Conservation (phyloP, 306 rosid genomes). For the Erythrophleum fordii region DNA sequence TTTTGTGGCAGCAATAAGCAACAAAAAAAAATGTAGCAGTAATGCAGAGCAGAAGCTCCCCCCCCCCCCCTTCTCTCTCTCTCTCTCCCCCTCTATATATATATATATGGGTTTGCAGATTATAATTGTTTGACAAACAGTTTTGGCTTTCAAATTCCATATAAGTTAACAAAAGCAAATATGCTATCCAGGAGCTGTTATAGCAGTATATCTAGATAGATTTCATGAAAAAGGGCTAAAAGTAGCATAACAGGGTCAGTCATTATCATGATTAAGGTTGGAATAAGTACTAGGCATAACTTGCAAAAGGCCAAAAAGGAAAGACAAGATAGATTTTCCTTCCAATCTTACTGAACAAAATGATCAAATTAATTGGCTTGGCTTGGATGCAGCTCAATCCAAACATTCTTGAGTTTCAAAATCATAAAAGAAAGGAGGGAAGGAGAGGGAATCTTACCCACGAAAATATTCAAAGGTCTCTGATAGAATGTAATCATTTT, state of each 20-base stretch:
- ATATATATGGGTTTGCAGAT: background rate
- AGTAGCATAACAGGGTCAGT: background rate
- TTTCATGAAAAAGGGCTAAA: background rate
- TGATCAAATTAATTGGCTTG: too few relatives aligned
- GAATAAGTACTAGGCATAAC: background rate
- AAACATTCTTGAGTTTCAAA: too few relatives aligned
- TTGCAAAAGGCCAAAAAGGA: background rate
- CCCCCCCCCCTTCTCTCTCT: too few relatives aligned
- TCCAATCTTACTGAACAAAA: too few relatives aligned
- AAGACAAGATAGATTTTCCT: background rate
- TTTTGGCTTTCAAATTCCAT: background rate
- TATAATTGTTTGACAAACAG: background rate
- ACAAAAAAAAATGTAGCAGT: background rate
- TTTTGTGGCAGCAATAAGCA: background rate
- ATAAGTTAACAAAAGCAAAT: background rate
- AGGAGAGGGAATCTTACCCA: too few relatives aligned
- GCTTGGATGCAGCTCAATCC: too few relatives aligned
- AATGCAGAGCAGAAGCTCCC: conserved; percentile 1
- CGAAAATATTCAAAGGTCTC: too few relatives aligned
- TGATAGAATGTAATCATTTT: background rate
- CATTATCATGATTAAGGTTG: background rate
- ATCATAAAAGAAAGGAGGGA: too few relatives aligned
- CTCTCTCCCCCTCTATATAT: too few relatives aligned
- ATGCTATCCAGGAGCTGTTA: background rate
- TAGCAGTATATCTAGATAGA: background rate